Percentiles rank a stretch among this genome's conserved stretches.
These are phyloP conservation scores for Salicornia ramosissima DNA, from an alignment of 148 eudicot genomes.

Conservation along the genomic window DNA sequence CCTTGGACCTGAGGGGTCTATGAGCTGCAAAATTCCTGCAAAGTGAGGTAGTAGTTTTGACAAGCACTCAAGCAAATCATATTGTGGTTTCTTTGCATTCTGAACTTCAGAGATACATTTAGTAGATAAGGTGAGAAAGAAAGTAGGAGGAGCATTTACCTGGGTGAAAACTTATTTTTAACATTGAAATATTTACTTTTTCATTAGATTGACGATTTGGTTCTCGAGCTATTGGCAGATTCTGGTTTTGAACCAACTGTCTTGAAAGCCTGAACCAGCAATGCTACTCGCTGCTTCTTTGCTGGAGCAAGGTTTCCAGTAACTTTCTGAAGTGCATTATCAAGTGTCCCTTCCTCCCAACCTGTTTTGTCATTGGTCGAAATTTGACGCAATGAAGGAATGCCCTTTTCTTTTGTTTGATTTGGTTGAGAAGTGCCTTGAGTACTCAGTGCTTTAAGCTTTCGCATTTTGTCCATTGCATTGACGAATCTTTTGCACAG, in stretches of 20 bases:
- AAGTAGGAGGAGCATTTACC: too few species aligned
- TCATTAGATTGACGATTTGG: slow-evolving; percentile 18
- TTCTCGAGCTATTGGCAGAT: slow-evolving; percentile 20
- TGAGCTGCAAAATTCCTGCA: slow-evolving; percentile 5
- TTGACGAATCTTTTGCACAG: slow-evolving; percentile 64
- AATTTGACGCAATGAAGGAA: slow-evolving; percentile 39
- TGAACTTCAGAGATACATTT: too few species aligned
- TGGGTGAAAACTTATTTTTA: background rate
- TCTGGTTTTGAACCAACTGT: slow-evolving; percentile 59
- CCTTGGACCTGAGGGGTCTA: background rate
- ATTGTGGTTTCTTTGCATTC: background rate
- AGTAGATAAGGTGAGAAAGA: too few species aligned
- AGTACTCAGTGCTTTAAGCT: slow-evolving; percentile 28
- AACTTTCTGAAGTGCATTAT: slow-evolving; percentile 73
- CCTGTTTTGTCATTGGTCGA: slow-evolving; percentile 44
- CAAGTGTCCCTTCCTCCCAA: slow-evolving; percentile 87
- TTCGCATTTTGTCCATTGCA: slow-evolving; percentile 64
- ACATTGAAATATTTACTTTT: background rate
- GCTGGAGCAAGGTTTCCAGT: slow-evolving; percentile 50
- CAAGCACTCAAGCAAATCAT: slow-evolving; percentile 1
- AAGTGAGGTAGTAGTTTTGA: background rate
- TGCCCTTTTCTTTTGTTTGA: slow-evolving; percentile 33
- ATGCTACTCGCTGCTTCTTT: slow-evolving; percentile 67
- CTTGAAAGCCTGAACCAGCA: slow-evolving; percentile 85
- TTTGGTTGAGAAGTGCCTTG: slow-evolving; percentile 15